Conservation (phyloP, 805 yeast genomes). For the Maudiozyma barnettii region DNA sequence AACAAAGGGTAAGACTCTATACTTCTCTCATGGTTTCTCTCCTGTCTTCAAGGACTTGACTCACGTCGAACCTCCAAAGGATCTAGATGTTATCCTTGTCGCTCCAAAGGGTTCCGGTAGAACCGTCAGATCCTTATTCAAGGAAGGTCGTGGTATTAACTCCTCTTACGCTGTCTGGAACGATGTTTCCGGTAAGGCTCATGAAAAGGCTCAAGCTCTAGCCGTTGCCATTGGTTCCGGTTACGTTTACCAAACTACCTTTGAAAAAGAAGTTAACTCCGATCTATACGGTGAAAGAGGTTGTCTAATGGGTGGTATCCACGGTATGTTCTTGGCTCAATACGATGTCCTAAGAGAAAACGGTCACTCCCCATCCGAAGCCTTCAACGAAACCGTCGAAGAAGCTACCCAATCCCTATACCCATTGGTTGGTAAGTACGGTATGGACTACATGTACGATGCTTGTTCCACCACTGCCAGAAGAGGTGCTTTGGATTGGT, state of each 20-base stretch:
- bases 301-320: constrained; percentile 99
- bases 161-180: constrained; percentile 99
- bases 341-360: constrained; percentile 99
- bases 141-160: constrained; percentile 99
- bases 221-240: constrained; percentile 99
- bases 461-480: constrained; percentile 99
- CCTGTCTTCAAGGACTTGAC: constrained; percentile 98
- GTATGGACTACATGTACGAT: constrained; percentile 99
- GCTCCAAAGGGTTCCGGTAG: constrained; percentile 99
- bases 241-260: constrained; percentile 98
- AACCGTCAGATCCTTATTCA: constrained; percentile 97
- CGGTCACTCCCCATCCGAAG: constrained; percentile 99
- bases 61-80: constrained; percentile 88
- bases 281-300: constrained; percentile 99
- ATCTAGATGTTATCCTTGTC: constrained; percentile 93
- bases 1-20: constrained; percentile 94
- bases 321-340: constrained; percentile 99
- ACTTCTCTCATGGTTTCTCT: constrained; percentile 99
- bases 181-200: constrained; percentile 97
- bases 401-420: constrained; percentile 99
- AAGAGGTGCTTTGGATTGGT: constrained; percentile 99
- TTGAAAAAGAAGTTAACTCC: constrained; percentile 98
- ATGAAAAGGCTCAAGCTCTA: constrained; percentile 96
- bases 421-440: constrained; percentile 98
- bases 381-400: constrained; percentile 99